Conservation (phyloP, 371 early-diverging fungal genomes). For the Nematocida ironsii region DNA sequence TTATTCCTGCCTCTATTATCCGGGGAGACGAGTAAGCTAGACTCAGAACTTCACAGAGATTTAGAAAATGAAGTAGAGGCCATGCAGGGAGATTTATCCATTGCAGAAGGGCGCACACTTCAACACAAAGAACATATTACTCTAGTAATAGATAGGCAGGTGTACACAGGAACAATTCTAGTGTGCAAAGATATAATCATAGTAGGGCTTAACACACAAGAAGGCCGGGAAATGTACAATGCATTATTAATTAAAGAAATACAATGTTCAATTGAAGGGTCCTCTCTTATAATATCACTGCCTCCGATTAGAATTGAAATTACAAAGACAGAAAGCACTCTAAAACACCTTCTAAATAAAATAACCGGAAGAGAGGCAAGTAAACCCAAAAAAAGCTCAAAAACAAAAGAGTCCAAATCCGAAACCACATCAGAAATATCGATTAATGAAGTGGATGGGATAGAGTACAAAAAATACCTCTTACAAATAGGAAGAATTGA, state of each 20-base stretch:
- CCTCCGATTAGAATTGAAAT: conserved; percentile 41
- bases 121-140: conserved; percentile 41
- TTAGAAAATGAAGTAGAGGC: conserved; percentile 11
- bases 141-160: conserved; percentile 9
- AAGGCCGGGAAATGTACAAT: conserved; percentile 33
- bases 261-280: background rate
- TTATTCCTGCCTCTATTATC: conserved; percentile 40
- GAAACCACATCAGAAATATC: background rate
- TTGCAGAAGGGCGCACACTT: background rate
- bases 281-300: conserved; percentile 18
- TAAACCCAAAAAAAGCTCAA: background rate
- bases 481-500: conserved; percentile 19
- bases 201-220: conserved; percentile 16
- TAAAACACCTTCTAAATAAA: background rate
- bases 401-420: background rate
- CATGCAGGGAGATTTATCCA: conserved; percentile 14
- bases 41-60: background rate
- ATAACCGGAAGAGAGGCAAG: background rate
- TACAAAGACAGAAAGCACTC: conserved; percentile 5
- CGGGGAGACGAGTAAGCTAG: background rate
- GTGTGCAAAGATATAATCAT: conserved; percentile 44
- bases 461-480: conserved; percentile 23
- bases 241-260: conserved; percentile 32
- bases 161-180: background rate
- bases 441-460: background rate